Conservation (phyloP, 2,329 filamentous ascomycete genomes). For the Exophiala bonariae region DNA sequence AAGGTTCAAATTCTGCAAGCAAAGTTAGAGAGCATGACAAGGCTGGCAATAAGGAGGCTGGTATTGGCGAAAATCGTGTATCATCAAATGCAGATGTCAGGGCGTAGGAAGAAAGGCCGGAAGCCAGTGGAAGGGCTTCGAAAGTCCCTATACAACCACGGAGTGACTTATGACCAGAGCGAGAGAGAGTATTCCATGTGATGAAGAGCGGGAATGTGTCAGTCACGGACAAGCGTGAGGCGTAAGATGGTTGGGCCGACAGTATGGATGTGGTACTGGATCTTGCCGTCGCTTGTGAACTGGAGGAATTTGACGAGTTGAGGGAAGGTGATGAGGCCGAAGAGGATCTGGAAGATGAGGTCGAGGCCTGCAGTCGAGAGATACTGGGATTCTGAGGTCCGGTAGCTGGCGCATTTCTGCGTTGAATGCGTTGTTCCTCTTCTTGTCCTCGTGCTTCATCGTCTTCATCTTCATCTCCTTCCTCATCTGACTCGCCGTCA, state of each 20-base stretch:
- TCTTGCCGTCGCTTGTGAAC: slow-evolving; percentile 39
- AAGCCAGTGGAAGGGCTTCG: slow-evolving; percentile 69
- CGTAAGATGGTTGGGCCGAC: slow-evolving; percentile 44
- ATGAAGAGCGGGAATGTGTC: slow-evolving; percentile 78
- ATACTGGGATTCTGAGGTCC: slow-evolving; percentile 30
- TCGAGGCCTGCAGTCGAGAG: slow-evolving; percentile 27
- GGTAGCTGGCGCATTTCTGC: slow-evolving; percentile 18
- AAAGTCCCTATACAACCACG: slow-evolving; percentile 98
- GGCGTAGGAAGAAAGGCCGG: slow-evolving; percentile 76
- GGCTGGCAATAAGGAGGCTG: slow-evolving; percentile 46
- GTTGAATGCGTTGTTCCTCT: slow-evolving; percentile 17
- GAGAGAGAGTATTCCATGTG: slow-evolving; percentile 81
- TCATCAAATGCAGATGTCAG: slow-evolving; percentile 74
- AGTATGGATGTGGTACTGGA: slow-evolving; percentile 50
- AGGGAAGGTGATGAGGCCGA: slow-evolving; percentile 39
- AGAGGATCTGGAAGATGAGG: slow-evolving; percentile 33
- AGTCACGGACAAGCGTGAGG: slow-evolving; percentile 33
- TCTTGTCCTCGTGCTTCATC: slow-evolving; percentile 24
- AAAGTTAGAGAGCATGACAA: slow-evolving; percentile 69
- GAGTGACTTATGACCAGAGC: slow-evolving; percentile 64
- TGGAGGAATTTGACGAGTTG: slow-evolving; percentile 47
- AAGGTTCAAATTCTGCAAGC: slow-evolving; percentile 80
- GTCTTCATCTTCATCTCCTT: slow-evolving; percentile 36
- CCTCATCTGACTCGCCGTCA: slow-evolving; percentile 31
- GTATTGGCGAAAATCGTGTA: slow-evolving; percentile 60